Evolutionary conservation across 2,329 filamentous ascomycete genomes (phyloP).

Genomic region (Aspergillus thermomutatus): DNA sequence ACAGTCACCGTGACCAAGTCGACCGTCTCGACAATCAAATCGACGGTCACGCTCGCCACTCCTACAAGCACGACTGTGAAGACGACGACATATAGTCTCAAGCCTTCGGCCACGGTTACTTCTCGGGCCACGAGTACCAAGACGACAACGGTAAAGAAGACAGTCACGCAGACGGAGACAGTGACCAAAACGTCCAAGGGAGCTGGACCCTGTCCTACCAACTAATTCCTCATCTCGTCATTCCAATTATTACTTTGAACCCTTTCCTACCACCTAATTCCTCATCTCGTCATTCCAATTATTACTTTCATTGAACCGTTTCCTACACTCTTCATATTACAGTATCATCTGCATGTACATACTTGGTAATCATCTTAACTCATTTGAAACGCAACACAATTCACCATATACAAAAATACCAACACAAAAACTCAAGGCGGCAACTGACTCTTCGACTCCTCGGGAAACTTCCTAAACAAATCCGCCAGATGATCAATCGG

Average conservation of each 20-base stretch:
- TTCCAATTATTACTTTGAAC: too few relatives aligned
- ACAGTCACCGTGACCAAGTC: slow-evolving; percentile 13
- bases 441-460: neutral
- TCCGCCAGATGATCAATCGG: neutral
- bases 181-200: slow-evolving; percentile 13
- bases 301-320: too few relatives aligned
- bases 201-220: neutral
- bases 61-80: slow-evolving; percentile 21
- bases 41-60: slow-evolving; percentile 19
- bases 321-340: too few relatives aligned
- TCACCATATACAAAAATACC: too few relatives aligned
- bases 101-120: slow-evolving; percentile 17
- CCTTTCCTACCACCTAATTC: neutral
- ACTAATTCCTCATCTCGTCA: neutral
- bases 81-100: slow-evolving; percentile 17
- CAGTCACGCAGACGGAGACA: slow-evolving; percentile 10
- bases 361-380: neutral
- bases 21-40: slow-evolving; percentile 11
- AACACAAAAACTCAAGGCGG: too few relatives aligned
- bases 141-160: slow-evolving; percentile 15
- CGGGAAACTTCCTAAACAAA: neutral
- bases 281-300: too few relatives aligned
- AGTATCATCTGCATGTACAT: neutral
- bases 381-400: too few relatives aligned
- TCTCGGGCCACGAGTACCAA: slow-evolving; percentile 16